Evolutionary conservation across 495 filamentous ascomycete species (phyloP), one percentile per base, ranked within the genome.

Genomic region (Neurospora sp.): DNA sequence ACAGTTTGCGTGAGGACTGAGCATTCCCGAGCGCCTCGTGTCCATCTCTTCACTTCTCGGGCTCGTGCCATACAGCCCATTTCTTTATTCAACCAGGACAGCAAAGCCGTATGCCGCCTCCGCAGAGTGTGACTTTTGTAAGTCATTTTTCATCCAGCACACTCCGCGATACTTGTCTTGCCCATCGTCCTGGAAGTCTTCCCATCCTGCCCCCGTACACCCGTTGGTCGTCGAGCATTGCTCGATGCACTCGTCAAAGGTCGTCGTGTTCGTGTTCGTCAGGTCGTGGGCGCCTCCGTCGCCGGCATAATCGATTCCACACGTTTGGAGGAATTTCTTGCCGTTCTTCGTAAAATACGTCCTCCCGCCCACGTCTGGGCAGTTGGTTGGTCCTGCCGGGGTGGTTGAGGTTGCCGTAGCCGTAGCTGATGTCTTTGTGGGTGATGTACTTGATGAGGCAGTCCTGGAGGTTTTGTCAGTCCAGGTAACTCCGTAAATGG

Each of bases 201-300:
- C 76, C 76, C 76, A 79, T 3, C 78, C 74, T 14, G 66, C 73
- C n/a, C 78, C 76, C 1, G 70, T 75, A 46, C 76, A 79, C 2
- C 70, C 61, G 3, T 39, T 41, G 16, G 22, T 40, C 27, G 35
- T 61, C 11, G 76, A 68, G 42, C 76, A 79, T 7, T 12, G 5
- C 20, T 76, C 71, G 31, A 79, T 68, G 69, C 78, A 79, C 10
- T 76, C 72, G 16, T 70, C 68, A 41, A 79, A 75, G 35, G 71
- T 75, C 9, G 39, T 7, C 3, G 76, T 73, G 40, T 42, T 70
- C 1, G 59, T 39, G 42, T 42, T 73, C 5, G 37, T 68, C 18
- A 79, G 68, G 14, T 78, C 73, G 2, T 53, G 70, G 40, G 76
- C 76, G 37, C 76, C 73, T 2, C 37, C 39, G 1, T 37, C n/a